phyloP scores from a whole-genome alignment of 805 yeast genomes.

The Metschnikowia kofuensis region DNA sequence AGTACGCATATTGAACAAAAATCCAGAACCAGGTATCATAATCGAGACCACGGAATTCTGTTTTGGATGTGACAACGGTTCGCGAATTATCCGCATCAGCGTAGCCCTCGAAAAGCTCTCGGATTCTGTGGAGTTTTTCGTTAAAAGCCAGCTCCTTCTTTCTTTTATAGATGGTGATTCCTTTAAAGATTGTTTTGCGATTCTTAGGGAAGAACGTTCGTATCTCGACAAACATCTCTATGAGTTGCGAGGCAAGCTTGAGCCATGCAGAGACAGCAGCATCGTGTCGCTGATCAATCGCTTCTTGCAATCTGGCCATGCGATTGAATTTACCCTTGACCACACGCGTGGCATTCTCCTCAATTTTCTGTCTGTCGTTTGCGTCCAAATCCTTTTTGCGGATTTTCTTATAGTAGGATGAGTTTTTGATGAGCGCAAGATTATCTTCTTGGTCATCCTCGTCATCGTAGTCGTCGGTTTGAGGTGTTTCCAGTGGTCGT shows the following conservation, averaged over 20 bases:
- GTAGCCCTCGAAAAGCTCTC: conserved; percentile 60
- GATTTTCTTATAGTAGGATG: conserved; percentile 11
- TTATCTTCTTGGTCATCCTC: conserved; percentile 14
- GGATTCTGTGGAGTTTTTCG: conserved; percentile 67
- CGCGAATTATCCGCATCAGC: conserved; percentile 27
- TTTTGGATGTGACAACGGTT: conserved; percentile 45
- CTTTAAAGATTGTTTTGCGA: conserved; percentile 64
- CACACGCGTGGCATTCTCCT: conserved; percentile 53
- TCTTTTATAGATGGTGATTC: conserved; percentile 60
- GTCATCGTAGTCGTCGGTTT: conserved; percentile 7
- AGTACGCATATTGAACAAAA: conserved; percentile 74
- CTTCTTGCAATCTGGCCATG: conserved; percentile 47
- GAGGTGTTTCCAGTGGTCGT: neutral
- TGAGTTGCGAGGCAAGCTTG: conserved; percentile 74
- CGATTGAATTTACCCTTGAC: conserved; percentile 56
- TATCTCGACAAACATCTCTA: conserved; percentile 78
- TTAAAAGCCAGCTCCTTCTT: conserved; percentile 64
- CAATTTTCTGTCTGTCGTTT: conserved; percentile 50
- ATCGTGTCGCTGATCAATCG: conserved; percentile 37
- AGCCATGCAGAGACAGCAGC: conserved; percentile 80
- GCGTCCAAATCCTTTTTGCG: conserved; percentile 28
- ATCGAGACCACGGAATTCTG: conserved; percentile 68
- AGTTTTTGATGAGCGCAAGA: conserved; percentile 17
- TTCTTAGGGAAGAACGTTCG: conserved; percentile 78
- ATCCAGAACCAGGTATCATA: conserved; percentile 84